These are phyloP conservation scores for Populus trichocarpa DNA, from an alignment of 441 rosid species.

Conservation along the genomic window DNA sequence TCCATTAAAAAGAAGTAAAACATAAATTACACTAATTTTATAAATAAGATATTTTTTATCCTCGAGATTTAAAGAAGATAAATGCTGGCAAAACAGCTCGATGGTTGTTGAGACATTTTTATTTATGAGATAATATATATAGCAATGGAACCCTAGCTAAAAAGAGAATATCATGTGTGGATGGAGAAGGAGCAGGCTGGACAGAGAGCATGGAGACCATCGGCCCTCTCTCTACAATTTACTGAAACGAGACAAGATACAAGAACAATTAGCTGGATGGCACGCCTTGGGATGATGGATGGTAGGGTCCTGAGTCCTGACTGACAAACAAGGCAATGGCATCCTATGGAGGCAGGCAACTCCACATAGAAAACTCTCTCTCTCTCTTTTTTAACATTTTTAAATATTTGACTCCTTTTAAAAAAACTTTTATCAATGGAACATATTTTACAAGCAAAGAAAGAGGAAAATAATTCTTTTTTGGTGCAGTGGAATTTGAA, in stretches of 20 bases:
- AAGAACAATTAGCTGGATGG: slow-evolving; percentile 26
- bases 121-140: too few relatives aligned
- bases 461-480: too few relatives aligned
- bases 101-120: slow-evolving; percentile 1
- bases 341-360: neutral
- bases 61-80: too few relatives aligned
- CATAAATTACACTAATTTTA: too few relatives aligned
- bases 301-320: slow-evolving; percentile 14
- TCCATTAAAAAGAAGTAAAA: too few relatives aligned
- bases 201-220: neutral
- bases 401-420: too few relatives aligned
- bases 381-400: too few relatives aligned
- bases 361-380: neutral
- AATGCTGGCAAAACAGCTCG: neutral
- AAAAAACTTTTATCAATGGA: too few relatives aligned
- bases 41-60: too few relatives aligned
- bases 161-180: neutral
- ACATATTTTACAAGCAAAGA: too few relatives aligned
- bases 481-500: too few relatives aligned
- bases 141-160: neutral
- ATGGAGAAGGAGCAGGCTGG: neutral
- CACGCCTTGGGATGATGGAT: slow-evolving; percentile 12
- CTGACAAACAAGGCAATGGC: neutral
- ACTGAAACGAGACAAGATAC: slow-evolving; percentile 2
- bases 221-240: neutral